Evolutionary conservation across 78 protist species (phyloP), one percentile per base, ranked within the genome.

Genomic region (Dictyostelium citrinum): DNA sequence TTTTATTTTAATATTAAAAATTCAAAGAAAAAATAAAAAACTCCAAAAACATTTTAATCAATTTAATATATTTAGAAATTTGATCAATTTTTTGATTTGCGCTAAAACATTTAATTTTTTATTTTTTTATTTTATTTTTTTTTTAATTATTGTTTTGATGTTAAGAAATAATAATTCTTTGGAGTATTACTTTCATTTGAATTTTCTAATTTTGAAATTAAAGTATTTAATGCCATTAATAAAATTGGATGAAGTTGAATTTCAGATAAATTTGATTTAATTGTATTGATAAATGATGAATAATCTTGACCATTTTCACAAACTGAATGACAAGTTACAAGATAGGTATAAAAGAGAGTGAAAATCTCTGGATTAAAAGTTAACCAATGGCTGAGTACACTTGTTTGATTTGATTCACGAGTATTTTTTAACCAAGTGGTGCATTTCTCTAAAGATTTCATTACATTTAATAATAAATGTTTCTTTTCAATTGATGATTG

Each of bases 371-470:
- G 77, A 39, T 88, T 78, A 43, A 35, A 88, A 12, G 85, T 61
- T 10, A 88, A 35, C 93, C 93, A 88, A 41, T 64, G 46, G 43
- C 46, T 78, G 67, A 83, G 81, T 27, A 78, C 80, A 35, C 79
- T 58, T 16, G 64, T 31, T 61, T n/a, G 29, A 60, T 78, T 88
- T 14, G 20, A 45, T 24, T 88, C 81, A 16, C 49, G 49, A 2
- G 93, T 45, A 64, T 22, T 22, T 29, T 78, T 88, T 22, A 88
- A 43, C 93, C 93, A 88, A 35, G 7, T 1, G 0, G 93, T 43
- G 17, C 77, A 58, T 46, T 60, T 35, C 16, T 39, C 5, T 16
- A 67, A 14, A 10, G 5, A 10, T 1, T 82, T 37, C 22, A 68
- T 68, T 68, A 67, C 11, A 12, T 82, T 16, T 17, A 33, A 27